Evolutionary conservation across 2,329 filamentous ascomycete genomes (phyloP), one percentile per base, ranked within the genome.

Genomic region (Penicillium sp.): DNA sequence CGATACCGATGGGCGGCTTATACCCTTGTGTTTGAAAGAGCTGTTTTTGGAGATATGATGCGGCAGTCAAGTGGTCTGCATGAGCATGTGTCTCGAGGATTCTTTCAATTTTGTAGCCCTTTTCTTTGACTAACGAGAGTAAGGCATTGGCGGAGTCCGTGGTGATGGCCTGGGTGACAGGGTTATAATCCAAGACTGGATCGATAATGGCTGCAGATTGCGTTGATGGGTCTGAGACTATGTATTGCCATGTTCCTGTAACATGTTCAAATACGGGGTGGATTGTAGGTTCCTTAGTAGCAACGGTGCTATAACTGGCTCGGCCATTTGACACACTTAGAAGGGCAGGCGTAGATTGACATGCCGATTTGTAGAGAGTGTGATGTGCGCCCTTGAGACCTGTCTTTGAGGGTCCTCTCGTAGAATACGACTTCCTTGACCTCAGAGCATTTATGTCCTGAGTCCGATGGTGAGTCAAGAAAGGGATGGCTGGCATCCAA

Each of bases 181-280:
- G 75, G 46, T 86, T 79, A 58, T 80, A 87, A 67, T 88, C 80
- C 3, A 88, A 67, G 0, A 89, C 86, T 0, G 86, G 76, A 62
- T 89, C 86, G 62, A 89, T 87, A 51, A 88, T 83, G 55, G 78
- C 81, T 1, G 84, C 82, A 0, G 64, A 66, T 1, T 63, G 67
- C 0, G 82, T 84, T 0, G 66, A 56, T 0, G 83, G 79, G 58
- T 88, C 85, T 0, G 78, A 81, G 1, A 88, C 80, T 0, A 88
- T 63, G 60, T 87, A 88, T 65, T 88, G 86, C 82, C 83, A 88
- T 19, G 85, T 86, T 3, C 77, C 77, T 0, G 85, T 82, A 5
- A 60, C 65, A 0, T 59, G 43, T 55, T 82, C 80, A 42, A 73
- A 73, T 1, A 73, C 8, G n/a, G 63, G 55, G 52, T 74, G 66